Evolutionary conservation across 2,329 filamentous ascomycete species (phyloP), one percentile per base, ranked within the genome.

Genomic region (Colletotrichum chrysophilum): DNA sequence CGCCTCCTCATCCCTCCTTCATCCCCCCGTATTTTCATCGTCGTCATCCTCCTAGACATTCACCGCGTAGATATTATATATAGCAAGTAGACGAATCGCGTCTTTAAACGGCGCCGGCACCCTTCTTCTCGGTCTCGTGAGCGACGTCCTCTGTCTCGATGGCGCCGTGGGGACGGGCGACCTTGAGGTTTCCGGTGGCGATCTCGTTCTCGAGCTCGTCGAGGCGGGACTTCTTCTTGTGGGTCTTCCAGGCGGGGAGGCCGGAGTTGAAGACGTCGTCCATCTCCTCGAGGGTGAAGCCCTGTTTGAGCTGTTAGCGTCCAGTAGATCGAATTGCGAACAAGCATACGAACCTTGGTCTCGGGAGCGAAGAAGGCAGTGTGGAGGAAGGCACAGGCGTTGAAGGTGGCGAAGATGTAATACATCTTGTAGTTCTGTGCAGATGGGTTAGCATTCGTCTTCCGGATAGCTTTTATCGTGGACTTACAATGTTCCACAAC

Each of bases 211-310:
- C 81, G 7, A 91, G 77, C 55, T 84, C 79, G 58, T 91, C 88
- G 34, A 91, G 83, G 28, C 88, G 82, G 52, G 86, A 88, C 7
- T 78, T 80, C 79, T 85, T 87, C 67, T 82, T 81, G 38, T 80
- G 81, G 7, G 83, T 86, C 82, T 88, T 89, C 92, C 92, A 94
- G 5, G 92, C 90, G 2, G 89, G 89, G 3, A 87, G 81, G 1
- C 89, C 90, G 9, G 88, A 88, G 78, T 91, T 88, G 81, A 96
- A 96, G 77, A 96, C 92, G 16, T 91, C 91, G 78, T 94, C 93
- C 83, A 95, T 93, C 81, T 96, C 94, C 81, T 96, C 94, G 2
- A 96, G 90, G 0, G 93, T 94, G 84, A 92, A 94, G 14, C 93
- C 93, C 52, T 78, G 38, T 3, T 38, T 10, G 2, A 10, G 5